Percentiles rank a stretch among this genome's conserved stretches.
These are phyloP conservation scores for Papiliotrema fonsecae DNA, from an alignment of 1,284 basidiomycete genomes.

Conservation along the genomic window DNA sequence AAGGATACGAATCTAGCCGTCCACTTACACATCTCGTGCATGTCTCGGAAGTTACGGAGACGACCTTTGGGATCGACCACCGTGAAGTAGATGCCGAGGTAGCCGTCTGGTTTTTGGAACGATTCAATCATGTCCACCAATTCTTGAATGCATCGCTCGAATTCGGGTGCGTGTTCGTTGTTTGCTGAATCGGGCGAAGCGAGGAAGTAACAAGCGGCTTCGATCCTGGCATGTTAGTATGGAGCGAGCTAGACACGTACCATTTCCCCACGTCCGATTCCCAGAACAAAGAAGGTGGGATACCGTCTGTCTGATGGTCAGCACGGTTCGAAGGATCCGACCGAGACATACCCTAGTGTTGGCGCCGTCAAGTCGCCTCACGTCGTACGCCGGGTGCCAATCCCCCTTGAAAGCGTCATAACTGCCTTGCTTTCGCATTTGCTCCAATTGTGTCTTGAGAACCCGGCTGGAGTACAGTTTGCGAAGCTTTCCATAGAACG, in stretches of 20 bases:
- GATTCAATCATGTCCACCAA: slow-evolving; percentile 30
- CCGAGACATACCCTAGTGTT: slow-evolving; percentile 19
- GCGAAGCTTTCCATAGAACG: slow-evolving; percentile 30
- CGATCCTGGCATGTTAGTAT: slow-evolving; percentile 19
- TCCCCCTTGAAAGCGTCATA: slow-evolving; percentile 33
- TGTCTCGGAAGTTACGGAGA: slow-evolving; percentile 32
- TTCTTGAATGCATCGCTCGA: slow-evolving; percentile 19
- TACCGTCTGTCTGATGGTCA: slow-evolving; percentile 14
- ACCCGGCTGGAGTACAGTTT: slow-evolving; percentile 24
- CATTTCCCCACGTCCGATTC: slow-evolving; percentile 36
- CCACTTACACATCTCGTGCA: slow-evolving; percentile 37
- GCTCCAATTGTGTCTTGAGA: slow-evolving; percentile 35
- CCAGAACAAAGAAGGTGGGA: slow-evolving; percentile 34
- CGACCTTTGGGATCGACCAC: slow-evolving; percentile 28
- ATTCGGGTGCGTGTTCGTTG: slow-evolving; percentile 16
- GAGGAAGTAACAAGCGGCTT: slow-evolving; percentile 34
- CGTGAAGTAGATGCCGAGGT: slow-evolving; percentile 34
- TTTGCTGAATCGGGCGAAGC: slow-evolving; percentile 8
- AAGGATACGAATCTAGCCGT: background rate
- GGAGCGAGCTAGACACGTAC: slow-evolving; percentile 8
- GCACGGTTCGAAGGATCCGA: background rate
- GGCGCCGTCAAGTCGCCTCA: slow-evolving; percentile 18
- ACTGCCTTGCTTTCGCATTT: slow-evolving; percentile 31
- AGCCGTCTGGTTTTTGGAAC: slow-evolving; percentile 32
- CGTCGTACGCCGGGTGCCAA: slow-evolving; percentile 31